These are phyloP conservation scores for Claviceps pazoutovae DNA, from an alignment of 2,329 filamentous ascomycete species.

Conservation along the genomic window DNA sequence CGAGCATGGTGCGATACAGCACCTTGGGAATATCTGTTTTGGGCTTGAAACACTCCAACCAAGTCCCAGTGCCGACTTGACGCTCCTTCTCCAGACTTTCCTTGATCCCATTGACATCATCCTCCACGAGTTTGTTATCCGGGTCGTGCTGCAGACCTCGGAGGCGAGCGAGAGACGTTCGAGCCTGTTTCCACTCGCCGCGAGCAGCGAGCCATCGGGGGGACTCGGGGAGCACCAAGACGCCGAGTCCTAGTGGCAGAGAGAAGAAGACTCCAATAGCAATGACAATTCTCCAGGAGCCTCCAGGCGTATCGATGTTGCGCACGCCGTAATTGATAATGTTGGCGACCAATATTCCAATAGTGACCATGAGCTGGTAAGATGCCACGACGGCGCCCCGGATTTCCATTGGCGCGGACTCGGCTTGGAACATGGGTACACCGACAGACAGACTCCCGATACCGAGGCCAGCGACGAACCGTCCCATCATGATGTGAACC, in stretches of 20 bases:
- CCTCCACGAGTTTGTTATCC: slow-evolving; percentile 29
- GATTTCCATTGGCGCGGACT: slow-evolving; percentile 47
- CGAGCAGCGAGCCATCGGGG: slow-evolving; percentile 40
- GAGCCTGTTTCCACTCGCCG: slow-evolving; percentile 32
- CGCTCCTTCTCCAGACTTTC: slow-evolving; percentile 31
- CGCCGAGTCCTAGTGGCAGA: slow-evolving; percentile 36
- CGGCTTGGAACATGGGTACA: slow-evolving; percentile 54
- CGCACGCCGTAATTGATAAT: slow-evolving; percentile 40
- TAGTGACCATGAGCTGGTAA: slow-evolving; percentile 63
- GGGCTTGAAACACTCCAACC: slow-evolving; percentile 47
- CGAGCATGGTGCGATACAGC: slow-evolving; percentile 50
- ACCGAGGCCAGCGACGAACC: slow-evolving; percentile 53
- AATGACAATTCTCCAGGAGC: slow-evolving; percentile 50
- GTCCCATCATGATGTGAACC: slow-evolving; percentile 52
- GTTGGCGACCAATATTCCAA: slow-evolving; percentile 49
- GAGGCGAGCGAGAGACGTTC: slow-evolving; percentile 37
- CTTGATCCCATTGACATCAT: slow-evolving; percentile 39
- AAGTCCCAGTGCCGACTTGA: slow-evolving; percentile 31
- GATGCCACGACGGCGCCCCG: slow-evolving; percentile 50
- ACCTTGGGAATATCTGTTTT: slow-evolving; percentile 39
- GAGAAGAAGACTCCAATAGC: slow-evolving; percentile 40
- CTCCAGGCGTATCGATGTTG: slow-evolving; percentile 24
- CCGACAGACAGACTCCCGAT: slow-evolving; percentile 52
- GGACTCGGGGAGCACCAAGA: slow-evolving; percentile 40
- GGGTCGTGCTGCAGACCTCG: slow-evolving; percentile 35